Conservation (phyloP, 331 rosid species). For the Pyrus hybrid region DNA sequence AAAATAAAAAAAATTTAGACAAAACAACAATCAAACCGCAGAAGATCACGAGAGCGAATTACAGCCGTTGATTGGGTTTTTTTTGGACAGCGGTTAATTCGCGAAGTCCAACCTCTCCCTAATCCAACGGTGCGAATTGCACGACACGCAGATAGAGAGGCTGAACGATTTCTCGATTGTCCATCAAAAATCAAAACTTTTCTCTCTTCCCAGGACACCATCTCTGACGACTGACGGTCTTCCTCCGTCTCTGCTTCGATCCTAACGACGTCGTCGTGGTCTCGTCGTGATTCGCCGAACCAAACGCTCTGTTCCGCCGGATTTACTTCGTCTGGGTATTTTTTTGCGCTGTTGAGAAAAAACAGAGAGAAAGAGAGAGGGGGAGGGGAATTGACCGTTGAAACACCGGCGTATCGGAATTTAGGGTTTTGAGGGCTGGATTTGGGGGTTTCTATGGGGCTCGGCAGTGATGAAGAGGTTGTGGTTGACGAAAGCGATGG, state of each 20-base stretch:
- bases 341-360: background rate
- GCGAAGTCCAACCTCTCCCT: constrained; percentile 3
- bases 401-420: background rate
- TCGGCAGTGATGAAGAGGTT: constrained; percentile 58
- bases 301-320: background rate
- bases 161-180: background rate
- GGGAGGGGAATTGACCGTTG: background rate
- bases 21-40: constrained; percentile 3
- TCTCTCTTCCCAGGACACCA: background rate
- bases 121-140: constrained; percentile 32
- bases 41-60: background rate
- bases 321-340: background rate
- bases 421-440: constrained; percentile 45
- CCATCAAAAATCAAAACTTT: background rate
- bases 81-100: constrained; percentile 18
- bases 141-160: constrained; percentile 6
- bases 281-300: background rate
- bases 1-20: background rate
- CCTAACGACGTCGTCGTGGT: background rate
- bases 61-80: constrained; percentile 16
- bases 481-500: constrained; percentile 51
- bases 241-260: background rate
- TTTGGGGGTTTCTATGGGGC: constrained; percentile 47
- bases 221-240: constrained; percentile 3
- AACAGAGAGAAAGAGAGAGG: background rate